Evolutionary conservation across 2,329 filamentous ascomycete species (phyloP), one percentile per base, ranked within the genome.

Genomic region (Stemphylium lycopersici): DNA sequence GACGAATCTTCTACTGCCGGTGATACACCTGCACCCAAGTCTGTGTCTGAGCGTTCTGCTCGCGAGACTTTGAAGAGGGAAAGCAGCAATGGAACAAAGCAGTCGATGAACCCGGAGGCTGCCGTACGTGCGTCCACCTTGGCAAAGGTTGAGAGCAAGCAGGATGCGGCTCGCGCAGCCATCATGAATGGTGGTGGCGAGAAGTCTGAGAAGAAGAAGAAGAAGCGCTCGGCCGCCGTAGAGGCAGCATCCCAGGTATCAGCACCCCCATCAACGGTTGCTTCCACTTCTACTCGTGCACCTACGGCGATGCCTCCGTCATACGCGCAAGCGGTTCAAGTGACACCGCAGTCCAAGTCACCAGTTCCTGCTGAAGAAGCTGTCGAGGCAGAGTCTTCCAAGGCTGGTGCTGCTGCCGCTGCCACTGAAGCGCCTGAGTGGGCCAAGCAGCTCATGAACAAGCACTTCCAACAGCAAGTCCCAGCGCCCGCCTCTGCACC

Each of bases 191-290:
- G 73, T 32, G 72, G 70, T 45, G 70, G 69, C 45, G 72, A 73
- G 56, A 77, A 75, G 60, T 70, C 69, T 1, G 72, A 79, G 33
- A 80, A 79, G 69, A 89, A 91, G 66, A 90, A 84, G 69, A 84
- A 91, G 81, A 93, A 91, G 80, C 84, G 82, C 55, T 73, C 76
- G 0, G 72, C 76, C 2, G 71, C 77, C 6, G 18, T 45, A 10
- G 80, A 81, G 3, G 76, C 78, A 11, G 73, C 76, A 31, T 77
- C 77, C 2, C 85, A 87, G 56, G 76, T 61, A 4, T 70, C 68
- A 3, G 51, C 56, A 11, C 33, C 50, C 24, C 36, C 46, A 29
- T 57, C 51, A 6, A 29, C 48, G 15, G 22, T 37, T 33, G 36
- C 60, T 20, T 61, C 65, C 7, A 52, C 59, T 2, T 31, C 69